phyloP scores from a whole-genome alignment of 148 eudicot species.

The Persicaria maculosa region DNA sequence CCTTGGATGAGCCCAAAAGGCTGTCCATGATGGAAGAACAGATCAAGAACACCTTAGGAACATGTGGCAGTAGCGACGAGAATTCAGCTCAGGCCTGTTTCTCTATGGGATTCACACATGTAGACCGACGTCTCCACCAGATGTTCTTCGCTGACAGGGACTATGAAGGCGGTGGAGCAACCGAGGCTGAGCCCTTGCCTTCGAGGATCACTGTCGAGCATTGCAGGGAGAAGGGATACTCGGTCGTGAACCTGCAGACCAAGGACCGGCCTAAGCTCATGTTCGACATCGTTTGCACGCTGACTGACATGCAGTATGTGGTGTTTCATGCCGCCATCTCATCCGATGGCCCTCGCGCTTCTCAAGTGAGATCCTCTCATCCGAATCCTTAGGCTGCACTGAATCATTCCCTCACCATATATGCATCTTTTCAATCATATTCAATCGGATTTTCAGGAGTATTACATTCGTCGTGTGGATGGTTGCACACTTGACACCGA shows the following conservation, averaged over 20 bases:
- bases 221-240: slow-evolving; percentile 69
- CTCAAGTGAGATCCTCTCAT: slow-evolving; percentile 36
- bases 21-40: slow-evolving; percentile 62
- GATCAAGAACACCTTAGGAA: slow-evolving; percentile 55
- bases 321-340: slow-evolving; percentile 68
- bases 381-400: neutral
- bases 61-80: slow-evolving; percentile 33
- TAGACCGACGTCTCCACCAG: slow-evolving; percentile 82
- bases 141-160: slow-evolving; percentile 66
- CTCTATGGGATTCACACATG: slow-evolving; percentile 53
- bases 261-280: slow-evolving; percentile 73
- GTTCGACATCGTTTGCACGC: slow-evolving; percentile 87
- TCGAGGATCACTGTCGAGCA: slow-evolving; percentile 38
- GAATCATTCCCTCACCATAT: neutral
- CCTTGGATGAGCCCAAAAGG: slow-evolving; percentile 43
- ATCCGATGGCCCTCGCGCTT: slow-evolving; percentile 55
- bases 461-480: slow-evolving; percentile 63
- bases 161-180: slow-evolving; percentile 37
- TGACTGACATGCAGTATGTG: slow-evolving; percentile 76
- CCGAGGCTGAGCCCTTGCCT: slow-evolving; percentile 22
- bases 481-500: slow-evolving; percentile 53
- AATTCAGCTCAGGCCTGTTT: slow-evolving; percentile 39
- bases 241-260: slow-evolving; percentile 49
- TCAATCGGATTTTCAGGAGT: slow-evolving; percentile 40
- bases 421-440: neutral